Conservation (phyloP, 768 basidiomycete genomes). For the Myochromella boudieri region DNA sequence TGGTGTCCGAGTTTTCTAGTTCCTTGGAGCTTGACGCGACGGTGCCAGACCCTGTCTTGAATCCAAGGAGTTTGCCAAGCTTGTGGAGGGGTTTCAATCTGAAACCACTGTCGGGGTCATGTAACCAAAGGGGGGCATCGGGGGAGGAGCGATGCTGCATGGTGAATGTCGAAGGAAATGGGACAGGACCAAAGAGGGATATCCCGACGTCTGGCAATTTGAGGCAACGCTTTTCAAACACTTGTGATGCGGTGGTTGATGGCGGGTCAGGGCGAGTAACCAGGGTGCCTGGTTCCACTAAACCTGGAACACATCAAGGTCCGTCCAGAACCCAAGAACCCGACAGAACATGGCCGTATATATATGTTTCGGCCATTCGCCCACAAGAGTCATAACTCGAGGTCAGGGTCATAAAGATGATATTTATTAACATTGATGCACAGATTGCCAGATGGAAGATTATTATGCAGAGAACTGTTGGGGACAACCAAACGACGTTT, state of each 20-base stretch:
- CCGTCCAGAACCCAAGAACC: too few relatives aligned
- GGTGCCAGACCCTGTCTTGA: neutral
- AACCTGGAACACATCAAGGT: constrained; percentile 13
- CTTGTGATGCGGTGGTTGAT: constrained; percentile 12
- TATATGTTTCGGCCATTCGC: constrained; percentile 6
- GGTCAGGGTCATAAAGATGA: constrained; percentile 1
- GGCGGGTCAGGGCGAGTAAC: constrained; percentile 15
- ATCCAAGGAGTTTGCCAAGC: constrained; percentile 12
- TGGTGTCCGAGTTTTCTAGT: neutral
- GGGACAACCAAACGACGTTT: too few relatives aligned
- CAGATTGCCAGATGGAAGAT: too few relatives aligned
- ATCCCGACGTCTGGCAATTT: constrained; percentile 1
- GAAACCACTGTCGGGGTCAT: neutral
- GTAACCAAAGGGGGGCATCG: neutral
- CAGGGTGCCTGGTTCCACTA: constrained; percentile 11
- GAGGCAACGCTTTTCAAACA: constrained; percentile 8
- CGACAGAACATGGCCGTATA: too few relatives aligned
- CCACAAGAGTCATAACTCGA: too few relatives aligned
- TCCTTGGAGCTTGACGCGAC: neutral
- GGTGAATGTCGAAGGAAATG: too few relatives aligned
- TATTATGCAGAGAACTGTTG: too few relatives aligned
- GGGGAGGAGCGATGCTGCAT: neutral
- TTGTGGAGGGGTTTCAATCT: constrained; percentile 4
- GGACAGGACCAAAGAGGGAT: too few relatives aligned
- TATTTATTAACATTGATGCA: too few relatives aligned